Evolutionary conservation across 495 filamentous ascomycete species (phyloP).

Genomic region (Neurospora sp.): DNA sequence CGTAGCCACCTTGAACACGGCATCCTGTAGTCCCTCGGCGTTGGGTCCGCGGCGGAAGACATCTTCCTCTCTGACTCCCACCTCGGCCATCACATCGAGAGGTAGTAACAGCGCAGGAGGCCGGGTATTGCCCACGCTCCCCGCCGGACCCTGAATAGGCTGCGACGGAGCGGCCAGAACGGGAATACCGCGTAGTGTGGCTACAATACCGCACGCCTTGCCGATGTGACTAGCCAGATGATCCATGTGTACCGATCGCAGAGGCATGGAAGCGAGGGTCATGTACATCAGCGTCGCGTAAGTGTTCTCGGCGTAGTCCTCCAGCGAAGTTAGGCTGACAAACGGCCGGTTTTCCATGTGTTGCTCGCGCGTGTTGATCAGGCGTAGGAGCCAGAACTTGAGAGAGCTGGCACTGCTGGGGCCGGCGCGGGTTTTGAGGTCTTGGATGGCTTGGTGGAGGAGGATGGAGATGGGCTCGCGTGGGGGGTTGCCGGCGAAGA

Average conservation of each 20-base stretch:
- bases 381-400: constrained; percentile 69
- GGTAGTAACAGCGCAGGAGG: constrained; percentile 53
- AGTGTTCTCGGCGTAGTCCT: constrained; percentile 85
- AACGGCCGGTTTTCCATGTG: constrained; percentile 79
- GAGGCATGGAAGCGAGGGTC: constrained; percentile 63
- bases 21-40: constrained; percentile 73
- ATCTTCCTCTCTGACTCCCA: constrained; percentile 74
- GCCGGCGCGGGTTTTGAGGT: constrained; percentile 41
- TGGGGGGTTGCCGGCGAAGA: constrained; percentile 60
- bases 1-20: constrained; percentile 85
- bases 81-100: constrained; percentile 79
- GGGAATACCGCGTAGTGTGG: constrained; percentile 73
- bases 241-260: constrained; percentile 74
- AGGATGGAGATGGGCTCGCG: constrained; percentile 88
- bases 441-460: constrained; percentile 55
- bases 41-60: constrained; percentile 68
- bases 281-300: constrained; percentile 92
- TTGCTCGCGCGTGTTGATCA: constrained; percentile 71
- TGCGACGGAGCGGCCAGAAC: constrained; percentile 68
- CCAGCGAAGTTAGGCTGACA: constrained; percentile 57
- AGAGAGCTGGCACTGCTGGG: constrained; percentile 49
- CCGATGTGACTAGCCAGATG: constrained; percentile 91
- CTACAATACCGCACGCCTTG: constrained; percentile 81
- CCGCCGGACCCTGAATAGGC: constrained; percentile 32
- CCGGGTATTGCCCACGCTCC: constrained; percentile 24